Evolutionary conservation across 2,329 filamentous ascomycete species (phyloP).

Genomic region (Sphaerulina vaccinii): DNA sequence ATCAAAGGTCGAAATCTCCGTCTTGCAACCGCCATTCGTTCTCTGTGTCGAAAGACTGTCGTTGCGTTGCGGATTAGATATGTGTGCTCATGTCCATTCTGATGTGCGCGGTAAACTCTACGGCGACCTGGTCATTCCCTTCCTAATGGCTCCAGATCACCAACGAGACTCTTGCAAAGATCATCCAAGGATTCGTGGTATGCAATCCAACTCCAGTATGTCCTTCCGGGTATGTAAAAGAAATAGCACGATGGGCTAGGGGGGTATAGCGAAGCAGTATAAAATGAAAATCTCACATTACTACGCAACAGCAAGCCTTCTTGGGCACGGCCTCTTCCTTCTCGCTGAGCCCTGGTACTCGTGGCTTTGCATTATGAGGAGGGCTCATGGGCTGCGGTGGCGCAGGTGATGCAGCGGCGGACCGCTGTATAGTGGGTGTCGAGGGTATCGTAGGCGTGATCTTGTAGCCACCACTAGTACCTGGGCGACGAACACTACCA

Average conservation of each 20-base stretch:
- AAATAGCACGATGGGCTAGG: not conserved
- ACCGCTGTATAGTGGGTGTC: constrained; percentile 27
- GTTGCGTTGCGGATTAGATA: not conserved
- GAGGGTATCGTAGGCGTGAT: constrained; percentile 47
- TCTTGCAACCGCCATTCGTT: not conserved
- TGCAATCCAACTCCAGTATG: not conserved
- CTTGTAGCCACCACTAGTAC: constrained; percentile 48
- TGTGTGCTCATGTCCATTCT: not conserved
- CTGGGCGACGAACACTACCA: constrained; percentile 35
- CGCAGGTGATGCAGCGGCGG: constrained; percentile 18
- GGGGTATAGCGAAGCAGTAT: not conserved
- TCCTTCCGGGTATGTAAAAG: not conserved
- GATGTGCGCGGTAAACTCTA: not conserved
- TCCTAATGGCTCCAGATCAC: not conserved
- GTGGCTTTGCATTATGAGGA: constrained; percentile 45
- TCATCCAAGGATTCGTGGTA: not conserved
- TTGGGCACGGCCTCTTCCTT: constrained; percentile 55
- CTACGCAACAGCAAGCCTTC: constrained; percentile 68
- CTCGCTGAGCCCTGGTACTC: constrained; percentile 56
- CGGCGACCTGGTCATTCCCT: not conserved
- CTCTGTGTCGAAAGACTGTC: not conserved
- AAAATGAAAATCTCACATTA: constrained; percentile 59
- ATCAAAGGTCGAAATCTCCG: not conserved
- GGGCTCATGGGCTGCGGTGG: constrained; percentile 30
- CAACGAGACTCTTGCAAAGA: not conserved